phyloP scores from a whole-genome alignment of 2,329 filamentous ascomycete species.

The Cordyceps fumosorosea region DNA sequence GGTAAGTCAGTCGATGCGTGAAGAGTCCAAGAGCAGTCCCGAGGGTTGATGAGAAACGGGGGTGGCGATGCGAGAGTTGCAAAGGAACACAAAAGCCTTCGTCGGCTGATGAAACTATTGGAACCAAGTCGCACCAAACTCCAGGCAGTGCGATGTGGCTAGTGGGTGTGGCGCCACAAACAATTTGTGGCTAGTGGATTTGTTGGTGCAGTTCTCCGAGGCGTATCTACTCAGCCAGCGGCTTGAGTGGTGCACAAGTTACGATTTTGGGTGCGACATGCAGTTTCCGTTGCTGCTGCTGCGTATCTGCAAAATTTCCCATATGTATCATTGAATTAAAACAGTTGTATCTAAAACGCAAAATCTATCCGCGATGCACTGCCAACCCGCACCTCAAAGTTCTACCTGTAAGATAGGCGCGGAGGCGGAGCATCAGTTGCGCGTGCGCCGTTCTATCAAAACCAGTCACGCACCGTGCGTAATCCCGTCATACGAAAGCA shows the following conservation, averaged over 20 bases:
- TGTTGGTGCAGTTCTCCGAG: neutral
- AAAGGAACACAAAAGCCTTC: neutral
- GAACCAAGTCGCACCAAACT: neutral
- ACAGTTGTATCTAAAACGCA: slow-evolving; percentile 9
- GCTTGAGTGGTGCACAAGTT: neutral
- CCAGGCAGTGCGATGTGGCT: neutral
- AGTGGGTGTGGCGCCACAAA: neutral
- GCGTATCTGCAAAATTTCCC: neutral
- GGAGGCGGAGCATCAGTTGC: slow-evolving; percentile 13
- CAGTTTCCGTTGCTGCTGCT: neutral
- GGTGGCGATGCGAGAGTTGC: neutral
- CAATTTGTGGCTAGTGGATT: neutral
- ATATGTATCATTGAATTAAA: slow-evolving; percentile 12
- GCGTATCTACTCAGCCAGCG: neutral
- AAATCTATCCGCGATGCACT: slow-evolving; percentile 1
- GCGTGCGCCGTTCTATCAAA: slow-evolving; percentile 11
- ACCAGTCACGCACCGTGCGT: slow-evolving; percentile 1
- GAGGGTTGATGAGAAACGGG: slow-evolving; percentile 1
- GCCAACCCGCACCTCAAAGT: neutral
- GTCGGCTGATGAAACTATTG: neutral
- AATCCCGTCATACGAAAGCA: neutral
- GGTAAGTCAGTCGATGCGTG: neutral
- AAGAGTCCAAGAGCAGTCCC: neutral
- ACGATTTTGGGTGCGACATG: neutral
- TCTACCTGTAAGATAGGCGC: neutral